phyloP scores from a whole-genome alignment of 345 rosid genomes.

The Rhodamnia rubescens region DNA sequence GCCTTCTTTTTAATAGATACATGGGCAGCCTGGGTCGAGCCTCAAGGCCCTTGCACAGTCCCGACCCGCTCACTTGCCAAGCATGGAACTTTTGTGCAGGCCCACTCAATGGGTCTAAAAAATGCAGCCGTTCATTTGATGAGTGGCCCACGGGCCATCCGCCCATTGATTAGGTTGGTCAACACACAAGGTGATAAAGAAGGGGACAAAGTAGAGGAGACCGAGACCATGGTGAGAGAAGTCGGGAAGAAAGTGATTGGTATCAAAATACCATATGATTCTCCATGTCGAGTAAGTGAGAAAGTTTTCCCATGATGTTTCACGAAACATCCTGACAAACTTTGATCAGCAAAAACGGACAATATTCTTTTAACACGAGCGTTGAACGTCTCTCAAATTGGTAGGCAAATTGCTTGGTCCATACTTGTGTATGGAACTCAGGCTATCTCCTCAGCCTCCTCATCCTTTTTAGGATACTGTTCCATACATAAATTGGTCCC shows the following conservation, averaged over 20 bases:
- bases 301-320: not conserved
- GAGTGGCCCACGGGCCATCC: not conserved
- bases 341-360: not conserved
- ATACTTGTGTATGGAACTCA: too few relatives aligned
- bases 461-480: too few relatives aligned
- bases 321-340: not conserved
- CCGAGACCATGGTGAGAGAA: not conserved
- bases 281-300: not conserved
- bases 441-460: too few relatives aligned
- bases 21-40: not conserved
- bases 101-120: not conserved
- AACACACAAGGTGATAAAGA: rapidly evolving
- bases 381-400: not conserved
- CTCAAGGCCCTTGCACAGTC: not conserved
- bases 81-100: too few relatives aligned
- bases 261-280: not conserved
- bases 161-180: not conserved
- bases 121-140: not conserved
- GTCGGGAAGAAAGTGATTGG: not conserved
- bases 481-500: too few relatives aligned
- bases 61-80: too few relatives aligned
- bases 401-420: too few relatives aligned
- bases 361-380: not conserved
- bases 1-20: not conserved
- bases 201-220: not conserved